These are phyloP conservation scores for Omphalea diandra DNA, from an alignment of 441 rosid genomes.

Conservation along the genomic window DNA sequence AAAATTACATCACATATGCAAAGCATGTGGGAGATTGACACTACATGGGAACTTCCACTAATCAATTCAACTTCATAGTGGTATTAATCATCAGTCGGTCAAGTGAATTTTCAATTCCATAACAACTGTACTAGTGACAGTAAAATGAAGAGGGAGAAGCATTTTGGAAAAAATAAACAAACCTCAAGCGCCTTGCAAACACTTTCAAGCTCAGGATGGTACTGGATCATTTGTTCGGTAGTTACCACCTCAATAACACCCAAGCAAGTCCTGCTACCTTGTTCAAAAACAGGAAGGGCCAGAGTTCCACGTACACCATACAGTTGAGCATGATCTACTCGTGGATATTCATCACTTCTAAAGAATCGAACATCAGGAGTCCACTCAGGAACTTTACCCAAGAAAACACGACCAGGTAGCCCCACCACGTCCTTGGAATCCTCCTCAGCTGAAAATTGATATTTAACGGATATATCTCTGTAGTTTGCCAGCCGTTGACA, in stretches of 20 bases:
- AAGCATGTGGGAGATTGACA: background rate
- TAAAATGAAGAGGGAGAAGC: background rate
- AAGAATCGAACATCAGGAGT: slow-evolving; percentile 93
- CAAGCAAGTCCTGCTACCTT: slow-evolving; percentile 74
- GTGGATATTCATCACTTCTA: slow-evolving; percentile 77
- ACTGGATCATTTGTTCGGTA: slow-evolving; percentile 61
- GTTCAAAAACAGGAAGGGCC: slow-evolving; percentile 92
- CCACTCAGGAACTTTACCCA: slow-evolving; percentile 90
- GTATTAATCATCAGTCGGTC: background rate
- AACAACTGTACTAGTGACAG: background rate
- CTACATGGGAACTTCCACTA: background rate
- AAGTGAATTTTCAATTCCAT: background rate
- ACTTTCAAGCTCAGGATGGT: slow-evolving; percentile 68
- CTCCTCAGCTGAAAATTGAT: slow-evolving; percentile 75
- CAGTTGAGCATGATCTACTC: slow-evolving; percentile 68
- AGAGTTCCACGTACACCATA: slow-evolving; percentile 77
- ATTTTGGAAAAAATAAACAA: slow-evolving; percentile 16
- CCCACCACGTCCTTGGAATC: slow-evolving; percentile 62
- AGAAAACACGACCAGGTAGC: slow-evolving; percentile 83
- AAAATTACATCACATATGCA: background rate
- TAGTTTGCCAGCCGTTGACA: slow-evolving; percentile 66
- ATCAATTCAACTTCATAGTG: background rate
- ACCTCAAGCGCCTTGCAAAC: slow-evolving; percentile 93
- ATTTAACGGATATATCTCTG: slow-evolving; percentile 67
- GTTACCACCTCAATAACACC: slow-evolving; percentile 91